Base-by-base conservation (phyloP, 345 rosid species). In the Pistacia atlantica region DNA sequence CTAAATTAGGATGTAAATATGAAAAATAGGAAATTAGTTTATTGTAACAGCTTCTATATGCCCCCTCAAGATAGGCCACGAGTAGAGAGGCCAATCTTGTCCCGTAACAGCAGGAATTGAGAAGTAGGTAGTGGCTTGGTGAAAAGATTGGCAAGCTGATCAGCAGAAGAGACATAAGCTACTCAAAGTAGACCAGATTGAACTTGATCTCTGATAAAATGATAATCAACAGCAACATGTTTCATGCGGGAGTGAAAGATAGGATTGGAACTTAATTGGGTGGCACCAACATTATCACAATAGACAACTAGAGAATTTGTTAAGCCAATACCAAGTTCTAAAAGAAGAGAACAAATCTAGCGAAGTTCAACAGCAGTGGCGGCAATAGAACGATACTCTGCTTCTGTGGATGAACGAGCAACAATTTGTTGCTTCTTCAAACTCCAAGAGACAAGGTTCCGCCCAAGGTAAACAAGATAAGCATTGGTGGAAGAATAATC, bases 221-320 rank as follows among this genome's bases (percentile, higher is more conserved):
- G 77, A 20, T 42, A 72, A 51, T 78, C 60, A 10, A 78, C 7
- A n/a, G 38, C 48, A 20, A 69, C 2, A 49, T 67, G 74, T 12
- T 76, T 76, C 75, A 71, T 56, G 28, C 65, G 33, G 0, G 75
- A 71, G 9, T 71, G 51, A 5, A 71, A 56, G 3, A 71, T 16
- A 2, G 28, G 75, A 38, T 71, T 71, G 37, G 52, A 22, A 55
- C 51, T 3, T 4, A 71, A 28, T 11, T 57, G 57, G 1, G 51
- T 58, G 4, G 51, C 42, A 63, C 67, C 28, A 8, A 33, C 11
- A 33, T 31, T 52, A 33, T 54, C 61, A 35, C 1, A 51, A 20
- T 16, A 5, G 9, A 54, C 17, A 8, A 8, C 14, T 0, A 20
- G 73, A 54, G 16, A 22, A 22, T 22, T 22, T 22, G 25, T 22